Evolutionary conservation across 768 basidiomycete genomes (phyloP).

Genomic region (Leucocoprinus sp.): DNA sequence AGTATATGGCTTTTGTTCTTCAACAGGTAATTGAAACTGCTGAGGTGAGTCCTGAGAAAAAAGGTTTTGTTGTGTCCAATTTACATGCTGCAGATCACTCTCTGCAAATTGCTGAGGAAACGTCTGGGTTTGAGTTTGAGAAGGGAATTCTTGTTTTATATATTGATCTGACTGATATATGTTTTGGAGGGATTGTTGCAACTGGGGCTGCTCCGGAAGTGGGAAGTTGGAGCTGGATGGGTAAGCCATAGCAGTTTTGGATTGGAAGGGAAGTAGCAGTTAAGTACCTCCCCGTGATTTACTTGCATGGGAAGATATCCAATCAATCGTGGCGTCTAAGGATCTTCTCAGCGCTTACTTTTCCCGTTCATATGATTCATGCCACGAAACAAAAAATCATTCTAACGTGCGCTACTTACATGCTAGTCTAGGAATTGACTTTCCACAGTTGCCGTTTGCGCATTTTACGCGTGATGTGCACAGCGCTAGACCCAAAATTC

Average conservation of each 20-base stretch:
- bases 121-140: not conserved
- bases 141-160: not conserved
- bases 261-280: not conserved
- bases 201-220: constrained; percentile 1
- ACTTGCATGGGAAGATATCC: constrained; percentile 11
- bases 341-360: constrained; percentile 3
- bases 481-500: constrained; percentile 60
- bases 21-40: not conserved
- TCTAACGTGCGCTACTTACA: constrained; percentile 9
- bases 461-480: constrained; percentile 83
- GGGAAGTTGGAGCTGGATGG: not conserved
- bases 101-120: not conserved
- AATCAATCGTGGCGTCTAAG: constrained; percentile 9
- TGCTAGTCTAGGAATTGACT: constrained; percentile 60
- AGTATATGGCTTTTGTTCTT: constrained; percentile 2
- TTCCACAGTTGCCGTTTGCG: constrained; percentile 77
- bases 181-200: not conserved
- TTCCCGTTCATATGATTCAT: constrained; percentile 3
- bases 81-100: not conserved
- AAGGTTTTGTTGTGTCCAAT: not conserved
- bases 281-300: constrained; percentile 11
- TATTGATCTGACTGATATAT: constrained; percentile 1
- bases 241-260: constrained; percentile 8
- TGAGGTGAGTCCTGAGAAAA: not conserved
- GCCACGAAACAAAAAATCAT: constrained; percentile 6